Evolutionary conservation across 495 filamentous ascomycete genomes (phyloP).

Genomic region (Aspergillus egyptiacus): DNA sequence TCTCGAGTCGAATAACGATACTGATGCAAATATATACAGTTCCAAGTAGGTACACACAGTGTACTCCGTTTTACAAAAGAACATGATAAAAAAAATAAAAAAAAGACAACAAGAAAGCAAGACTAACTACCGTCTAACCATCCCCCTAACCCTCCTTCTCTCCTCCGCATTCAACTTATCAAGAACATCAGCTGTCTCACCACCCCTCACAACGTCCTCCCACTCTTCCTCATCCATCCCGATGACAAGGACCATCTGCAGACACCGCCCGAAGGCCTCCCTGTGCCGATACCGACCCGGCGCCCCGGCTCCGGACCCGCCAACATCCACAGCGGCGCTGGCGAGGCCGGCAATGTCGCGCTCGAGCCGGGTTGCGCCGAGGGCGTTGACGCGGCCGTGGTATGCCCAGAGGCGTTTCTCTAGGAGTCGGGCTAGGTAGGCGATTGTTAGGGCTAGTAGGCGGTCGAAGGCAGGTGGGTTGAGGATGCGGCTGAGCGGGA

Average conservation of each 20-base stretch:
- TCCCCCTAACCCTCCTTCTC: conserved; percentile 53
- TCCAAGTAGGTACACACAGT: not conserved
- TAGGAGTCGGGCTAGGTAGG: conserved; percentile 66
- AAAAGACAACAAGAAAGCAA: not conserved
- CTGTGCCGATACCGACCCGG: conserved; percentile 61
- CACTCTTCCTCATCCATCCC: conserved; percentile 99
- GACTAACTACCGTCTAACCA: conserved; percentile 39
- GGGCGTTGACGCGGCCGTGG: conserved; percentile 69
- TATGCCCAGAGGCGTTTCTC: conserved; percentile 91
- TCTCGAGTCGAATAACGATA: too few species aligned
- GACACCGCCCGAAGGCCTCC: conserved; percentile 71
- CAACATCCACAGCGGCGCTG: conserved; percentile 65
- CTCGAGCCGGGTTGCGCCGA: conserved; percentile 84
- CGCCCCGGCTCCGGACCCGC: conserved; percentile 28
- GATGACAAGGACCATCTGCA: conserved; percentile 82
- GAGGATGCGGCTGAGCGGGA: conserved; percentile 78
- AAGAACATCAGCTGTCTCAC: conserved; percentile 38
- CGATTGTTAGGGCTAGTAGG: conserved; percentile 64
- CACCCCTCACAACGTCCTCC: conserved; percentile 60
- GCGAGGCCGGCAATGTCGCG: conserved; percentile 79
- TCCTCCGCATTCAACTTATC: conserved; percentile 56
- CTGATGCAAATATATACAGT: too few species aligned
- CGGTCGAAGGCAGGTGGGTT: conserved; percentile 64
- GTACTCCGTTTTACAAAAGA: too few species aligned
- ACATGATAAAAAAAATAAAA: not conserved